These are phyloP conservation scores for Eutypa lata DNA, from an alignment of 2,329 filamentous ascomycete genomes.

Conservation along the genomic window DNA sequence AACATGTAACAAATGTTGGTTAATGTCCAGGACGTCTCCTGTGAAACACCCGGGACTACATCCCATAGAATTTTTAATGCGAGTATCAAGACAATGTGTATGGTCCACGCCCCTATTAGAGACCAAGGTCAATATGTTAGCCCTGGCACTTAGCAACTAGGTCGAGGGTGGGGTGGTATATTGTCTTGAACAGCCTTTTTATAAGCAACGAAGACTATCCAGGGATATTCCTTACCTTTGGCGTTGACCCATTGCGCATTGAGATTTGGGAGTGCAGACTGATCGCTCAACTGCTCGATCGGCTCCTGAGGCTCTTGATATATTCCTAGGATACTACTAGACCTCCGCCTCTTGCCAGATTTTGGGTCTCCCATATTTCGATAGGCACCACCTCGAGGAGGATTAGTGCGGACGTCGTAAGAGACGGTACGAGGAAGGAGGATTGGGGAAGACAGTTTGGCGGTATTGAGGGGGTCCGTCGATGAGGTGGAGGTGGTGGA, in stretches of 20 bases:
- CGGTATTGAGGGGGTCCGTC: constrained; percentile 61
- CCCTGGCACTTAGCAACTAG: neutral
- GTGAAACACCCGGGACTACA: constrained; percentile 91
- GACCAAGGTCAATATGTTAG: neutral
- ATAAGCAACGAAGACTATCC: neutral
- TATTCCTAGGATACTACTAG: constrained; percentile 87
- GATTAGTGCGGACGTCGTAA: constrained; percentile 79
- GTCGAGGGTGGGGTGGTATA: neutral
- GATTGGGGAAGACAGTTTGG: constrained; percentile 91
- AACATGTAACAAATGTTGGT: constrained; percentile 99
- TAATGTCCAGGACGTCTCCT: constrained; percentile 97
- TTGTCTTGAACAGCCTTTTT: neutral
- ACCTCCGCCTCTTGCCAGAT: constrained; percentile 79
- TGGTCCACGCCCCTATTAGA: constrained; percentile 84
- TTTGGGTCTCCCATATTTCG: constrained; percentile 60
- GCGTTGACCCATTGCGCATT: constrained; percentile 99
- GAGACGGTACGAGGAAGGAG: constrained; percentile 86
- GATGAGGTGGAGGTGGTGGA: constrained; percentile 10
- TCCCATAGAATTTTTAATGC: constrained; percentile 95
- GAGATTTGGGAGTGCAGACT: constrained; percentile 88
- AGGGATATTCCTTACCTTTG: constrained; percentile 68
- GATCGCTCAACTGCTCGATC: constrained; percentile 95
- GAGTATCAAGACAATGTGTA: constrained; percentile 90
- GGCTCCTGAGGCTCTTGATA: constrained; percentile 97
- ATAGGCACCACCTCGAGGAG: constrained; percentile 58